Conservation (phyloP, 257 asterid genomes). For the Phtheirospermum japonicum region DNA sequence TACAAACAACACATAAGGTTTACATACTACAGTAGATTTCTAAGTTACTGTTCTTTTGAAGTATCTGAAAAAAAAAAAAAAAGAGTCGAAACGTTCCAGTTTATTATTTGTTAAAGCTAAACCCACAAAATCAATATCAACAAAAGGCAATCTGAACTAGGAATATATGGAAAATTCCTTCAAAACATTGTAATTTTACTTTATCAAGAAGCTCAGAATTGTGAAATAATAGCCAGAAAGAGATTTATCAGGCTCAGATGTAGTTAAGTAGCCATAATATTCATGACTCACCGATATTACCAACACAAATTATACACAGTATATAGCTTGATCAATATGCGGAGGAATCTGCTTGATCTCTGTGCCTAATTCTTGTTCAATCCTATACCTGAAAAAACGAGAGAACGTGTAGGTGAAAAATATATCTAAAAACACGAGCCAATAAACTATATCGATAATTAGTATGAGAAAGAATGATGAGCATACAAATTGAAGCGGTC, state of each 20-base stretch:
- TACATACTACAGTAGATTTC: not conserved
- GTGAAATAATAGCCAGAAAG: not conserved
- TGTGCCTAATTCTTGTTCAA: slow-evolving; percentile 81
- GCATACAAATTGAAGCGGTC: slow-evolving; percentile 78
- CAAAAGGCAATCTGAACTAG: not conserved
- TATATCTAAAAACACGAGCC: not conserved
- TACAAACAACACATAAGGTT: not conserved
- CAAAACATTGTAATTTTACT: not conserved
- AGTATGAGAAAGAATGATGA: slow-evolving; percentile 1
- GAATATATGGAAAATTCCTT: not conserved
- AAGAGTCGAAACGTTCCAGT: not conserved
- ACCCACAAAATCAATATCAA: not conserved
- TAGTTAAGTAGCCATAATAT: slow-evolving; percentile 9
- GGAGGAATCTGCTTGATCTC: slow-evolving; percentile 90
- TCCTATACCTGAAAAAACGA: slow-evolving; percentile 54
- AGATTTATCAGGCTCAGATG: not conserved
- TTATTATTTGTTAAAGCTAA: not conserved
- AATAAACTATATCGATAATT: not conserved
- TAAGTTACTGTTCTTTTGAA: no score
- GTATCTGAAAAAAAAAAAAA: no score
- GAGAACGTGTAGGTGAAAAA: slow-evolving; percentile 2
- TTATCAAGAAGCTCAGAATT: not conserved
- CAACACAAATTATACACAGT: slow-evolving; percentile 37
- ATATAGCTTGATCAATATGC: slow-evolving; percentile 73
- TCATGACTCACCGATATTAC: slow-evolving; percentile 34